Conservation (phyloP, 1,284 basidiomycete genomes). For the Malassezia pachydermatis region DNA sequence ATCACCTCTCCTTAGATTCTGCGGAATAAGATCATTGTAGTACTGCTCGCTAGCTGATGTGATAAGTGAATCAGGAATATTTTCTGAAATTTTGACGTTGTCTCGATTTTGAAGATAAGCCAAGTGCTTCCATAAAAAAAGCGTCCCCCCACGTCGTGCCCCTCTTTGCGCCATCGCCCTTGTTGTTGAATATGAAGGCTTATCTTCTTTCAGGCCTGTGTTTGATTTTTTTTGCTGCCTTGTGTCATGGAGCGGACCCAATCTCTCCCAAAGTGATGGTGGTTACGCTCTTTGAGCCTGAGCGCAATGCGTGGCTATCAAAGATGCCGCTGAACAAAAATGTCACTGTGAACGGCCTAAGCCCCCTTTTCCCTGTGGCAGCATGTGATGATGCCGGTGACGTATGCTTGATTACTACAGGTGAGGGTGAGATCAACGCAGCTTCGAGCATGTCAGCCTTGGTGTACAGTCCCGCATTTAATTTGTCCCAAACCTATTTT, state of each 20-base stretch:
- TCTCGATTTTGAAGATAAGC: too few relatives aligned
- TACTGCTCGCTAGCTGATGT: too few relatives aligned
- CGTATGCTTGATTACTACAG: slow-evolving; percentile 51
- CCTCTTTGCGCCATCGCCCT: too few relatives aligned
- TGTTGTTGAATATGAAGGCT: too few relatives aligned
- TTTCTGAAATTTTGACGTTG: too few relatives aligned
- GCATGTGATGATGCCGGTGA: slow-evolving; percentile 50
- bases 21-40: too few relatives aligned
- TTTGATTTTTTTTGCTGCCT: too few relatives aligned
- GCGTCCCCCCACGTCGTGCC: too few relatives aligned
- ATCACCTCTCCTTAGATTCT: slow-evolving; percentile 1
- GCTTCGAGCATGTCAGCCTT: slow-evolving; percentile 51
- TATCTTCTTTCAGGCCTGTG: too few relatives aligned
- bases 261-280: slow-evolving; percentile 15
- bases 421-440: slow-evolving; percentile 53
- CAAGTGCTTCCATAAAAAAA: too few relatives aligned
- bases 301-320: slow-evolving; percentile 45
- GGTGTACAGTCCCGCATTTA: slow-evolving; percentile 36
- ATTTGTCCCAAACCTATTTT: slow-evolving; percentile 53
- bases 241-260: background rate
- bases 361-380: slow-evolving; percentile 51
- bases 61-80: too few relatives aligned
- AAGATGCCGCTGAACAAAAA: slow-evolving; percentile 1
- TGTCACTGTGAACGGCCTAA: slow-evolving; percentile 50
- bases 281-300: slow-evolving; percentile 45